phyloP scores from a whole-genome alignment of 108 stramenopile species.

The Phaeodactylum tricornutum region DNA sequence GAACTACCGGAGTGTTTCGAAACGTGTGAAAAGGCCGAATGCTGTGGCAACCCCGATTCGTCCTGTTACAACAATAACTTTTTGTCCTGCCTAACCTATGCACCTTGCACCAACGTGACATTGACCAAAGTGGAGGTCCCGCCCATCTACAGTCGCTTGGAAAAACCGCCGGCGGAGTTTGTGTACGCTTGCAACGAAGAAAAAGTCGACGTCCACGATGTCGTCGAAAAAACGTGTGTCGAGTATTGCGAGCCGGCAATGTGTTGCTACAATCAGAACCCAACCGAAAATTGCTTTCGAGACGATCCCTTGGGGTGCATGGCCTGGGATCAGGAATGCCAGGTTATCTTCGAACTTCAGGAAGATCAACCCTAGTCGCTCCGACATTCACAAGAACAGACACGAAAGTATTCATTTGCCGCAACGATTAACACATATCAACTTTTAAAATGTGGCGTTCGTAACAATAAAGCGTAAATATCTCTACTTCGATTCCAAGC shows the following conservation, averaged over 20 bases:
- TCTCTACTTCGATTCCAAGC: no score
- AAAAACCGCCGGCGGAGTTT: not conserved
- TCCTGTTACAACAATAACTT: slow-evolving; percentile 2
- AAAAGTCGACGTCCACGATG: not conserved
- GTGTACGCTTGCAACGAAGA: not conserved
- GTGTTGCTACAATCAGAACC: slow-evolving; percentile 2
- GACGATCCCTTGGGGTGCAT: slow-evolving; percentile 11
- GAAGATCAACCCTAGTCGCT: no score
- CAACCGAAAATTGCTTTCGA: slow-evolving; percentile 2
- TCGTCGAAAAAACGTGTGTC: not conserved
- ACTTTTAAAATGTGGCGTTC: no score
- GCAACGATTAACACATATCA: no score
- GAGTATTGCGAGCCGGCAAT: slow-evolving; percentile 1
- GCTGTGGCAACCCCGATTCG: slow-evolving; percentile 2
- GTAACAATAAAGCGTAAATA: no score
- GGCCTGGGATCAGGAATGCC: slow-evolving; percentile 6
- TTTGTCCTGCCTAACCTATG: slow-evolving; percentile 7
- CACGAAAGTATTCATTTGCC: no score
- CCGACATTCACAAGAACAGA: no score
- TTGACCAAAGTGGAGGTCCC: not conserved
- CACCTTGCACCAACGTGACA: slow-evolving; percentile 2
- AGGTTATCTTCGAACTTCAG: no score
- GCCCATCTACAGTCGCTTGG: not conserved
- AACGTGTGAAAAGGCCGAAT: not conserved
- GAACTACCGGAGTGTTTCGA: not conserved